A percentile compares a stretch with the other conserved stretches of the same genome.
These are phyloP conservation scores for Staphylotrichum longicolle DNA, from an alignment of 495 filamentous ascomycete genomes.

Conservation along the genomic window DNA sequence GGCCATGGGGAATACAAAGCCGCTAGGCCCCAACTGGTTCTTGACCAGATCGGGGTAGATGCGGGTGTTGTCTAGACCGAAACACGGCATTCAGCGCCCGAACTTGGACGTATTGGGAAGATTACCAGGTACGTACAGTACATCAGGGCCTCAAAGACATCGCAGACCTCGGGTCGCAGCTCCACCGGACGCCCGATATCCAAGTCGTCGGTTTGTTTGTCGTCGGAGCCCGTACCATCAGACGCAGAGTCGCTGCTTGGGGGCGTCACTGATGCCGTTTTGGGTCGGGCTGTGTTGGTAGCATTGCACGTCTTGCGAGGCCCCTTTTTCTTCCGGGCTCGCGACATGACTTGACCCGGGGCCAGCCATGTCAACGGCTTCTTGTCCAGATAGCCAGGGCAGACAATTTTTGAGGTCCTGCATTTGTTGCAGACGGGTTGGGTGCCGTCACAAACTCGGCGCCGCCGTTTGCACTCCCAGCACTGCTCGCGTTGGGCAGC, in stretches of 20 bases:
- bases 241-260: too few species aligned
- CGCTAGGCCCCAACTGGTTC: conserved; percentile 13
- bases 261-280: too few species aligned
- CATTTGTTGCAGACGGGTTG: conserved; percentile 35
- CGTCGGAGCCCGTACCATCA: too few species aligned
- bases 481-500: conserved; percentile 29
- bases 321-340: conserved; percentile 13
- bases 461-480: conserved; percentile 43
- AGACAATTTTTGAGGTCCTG: conserved; percentile 30
- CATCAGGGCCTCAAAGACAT: conserved; percentile 20
- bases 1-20: conserved; percentile 12
- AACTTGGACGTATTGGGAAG: too few species aligned
- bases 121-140: conserved; percentile 23
- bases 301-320: background rate
- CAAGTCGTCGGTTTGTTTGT: background rate
- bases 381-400: conserved; percentile 36
- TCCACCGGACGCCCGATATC: background rate
- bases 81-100: too few species aligned
- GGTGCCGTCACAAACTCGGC: conserved; percentile 38
- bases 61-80: conserved; percentile 19
- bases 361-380: conserved; percentile 36
- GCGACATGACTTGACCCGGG: conserved; percentile 32
- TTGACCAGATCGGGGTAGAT: conserved; percentile 21
- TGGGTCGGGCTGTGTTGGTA: background rate
- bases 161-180: conserved; percentile 16